Evolutionary conservation across 805 yeast species (phyloP).

Genomic region (Lachancea sp.): DNA sequence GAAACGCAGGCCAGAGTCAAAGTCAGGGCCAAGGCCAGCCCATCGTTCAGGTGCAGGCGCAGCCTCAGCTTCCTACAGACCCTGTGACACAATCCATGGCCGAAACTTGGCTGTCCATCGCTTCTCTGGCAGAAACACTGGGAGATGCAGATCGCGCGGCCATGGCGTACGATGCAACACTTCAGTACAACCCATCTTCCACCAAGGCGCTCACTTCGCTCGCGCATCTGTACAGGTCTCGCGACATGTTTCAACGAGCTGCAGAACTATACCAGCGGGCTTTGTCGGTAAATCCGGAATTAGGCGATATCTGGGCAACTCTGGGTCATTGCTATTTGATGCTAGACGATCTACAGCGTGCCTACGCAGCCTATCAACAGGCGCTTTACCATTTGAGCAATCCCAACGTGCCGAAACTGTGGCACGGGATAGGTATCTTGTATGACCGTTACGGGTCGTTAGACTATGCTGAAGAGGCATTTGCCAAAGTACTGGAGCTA

Average conservation of each 20-base stretch:
- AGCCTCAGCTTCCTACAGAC: conserved; percentile 28
- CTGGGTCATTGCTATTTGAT: conserved; percentile 94
- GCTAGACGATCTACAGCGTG: conserved; percentile 93
- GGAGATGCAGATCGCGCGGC: conserved; percentile 88
- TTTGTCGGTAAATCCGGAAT: conserved; percentile 69
- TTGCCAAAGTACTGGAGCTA: conserved; percentile 89
- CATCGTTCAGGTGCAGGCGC: conserved; percentile 10
- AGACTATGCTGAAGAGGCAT: conserved; percentile 98
- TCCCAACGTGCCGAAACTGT: conserved; percentile 90
- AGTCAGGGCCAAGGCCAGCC: too few relatives aligned
- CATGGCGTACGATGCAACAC: conserved; percentile 78
- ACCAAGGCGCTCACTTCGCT: conserved; percentile 78
- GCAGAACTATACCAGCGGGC: conserved; percentile 91
- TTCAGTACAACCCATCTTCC: conserved; percentile 79
- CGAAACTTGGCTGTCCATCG: conserved; percentile 84
- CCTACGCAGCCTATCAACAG: conserved; percentile 94
- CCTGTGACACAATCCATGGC: conserved; percentile 51
- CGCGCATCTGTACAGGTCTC: conserved; percentile 81
- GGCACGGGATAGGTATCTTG: conserved; percentile 98
- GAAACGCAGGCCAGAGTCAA: conserved; percentile 10
- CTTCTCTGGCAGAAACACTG: conserved; percentile 80
- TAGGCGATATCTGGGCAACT: conserved; percentile 96
- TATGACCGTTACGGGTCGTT: conserved; percentile 94
- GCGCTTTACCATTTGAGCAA: conserved; percentile 86
- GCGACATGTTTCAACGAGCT: conserved; percentile 89